A percentile compares a stretch with the other conserved stretches of the same genome.
Conservation (phyloP, 1,284 basidiomycete genomes). For the Athelia sp. region DNA sequence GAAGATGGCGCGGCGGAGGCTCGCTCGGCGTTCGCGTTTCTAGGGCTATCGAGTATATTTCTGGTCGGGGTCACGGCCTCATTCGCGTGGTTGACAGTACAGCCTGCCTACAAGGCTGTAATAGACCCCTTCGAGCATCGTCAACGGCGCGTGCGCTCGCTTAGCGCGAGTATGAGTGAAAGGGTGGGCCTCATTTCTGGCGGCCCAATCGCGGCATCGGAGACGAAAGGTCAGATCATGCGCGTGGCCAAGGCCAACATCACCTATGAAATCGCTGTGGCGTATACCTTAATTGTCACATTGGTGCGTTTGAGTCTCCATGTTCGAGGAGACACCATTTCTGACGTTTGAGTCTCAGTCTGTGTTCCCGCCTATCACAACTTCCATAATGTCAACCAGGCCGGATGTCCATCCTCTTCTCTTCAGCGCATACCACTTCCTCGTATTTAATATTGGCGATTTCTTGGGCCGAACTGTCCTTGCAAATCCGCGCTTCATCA, state of each 20-base stretch:
- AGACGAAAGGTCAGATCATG: constrained; percentile 38
- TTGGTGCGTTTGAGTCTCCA: constrained; percentile 53
- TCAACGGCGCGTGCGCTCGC: constrained; percentile 12
- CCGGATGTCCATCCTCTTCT: constrained; percentile 54
- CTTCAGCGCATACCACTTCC: constrained; percentile 69
- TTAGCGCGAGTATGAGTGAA: constrained; percentile 26
- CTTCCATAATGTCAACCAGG: constrained; percentile 64
- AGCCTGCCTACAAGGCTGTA: constrained; percentile 53
- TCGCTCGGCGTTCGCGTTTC: constrained; percentile 66
- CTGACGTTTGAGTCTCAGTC: constrained; percentile 41
- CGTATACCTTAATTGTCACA: constrained; percentile 75
- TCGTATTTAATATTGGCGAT: constrained; percentile 75
- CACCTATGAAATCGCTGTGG: constrained; percentile 66
- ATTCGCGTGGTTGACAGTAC: constrained; percentile 51
- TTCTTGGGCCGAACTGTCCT: constrained; percentile 73
- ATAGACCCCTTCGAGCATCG: constrained; percentile 35
- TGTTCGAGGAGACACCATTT: not conserved
- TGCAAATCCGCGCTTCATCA: constrained; percentile 55
- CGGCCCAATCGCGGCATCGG: constrained; percentile 16
- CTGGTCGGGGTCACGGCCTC: constrained; percentile 46
- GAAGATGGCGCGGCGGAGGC: constrained; percentile 47
- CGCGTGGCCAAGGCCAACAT: constrained; percentile 62
- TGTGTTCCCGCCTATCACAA: constrained; percentile 82
- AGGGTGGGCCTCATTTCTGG: constrained; percentile 28
- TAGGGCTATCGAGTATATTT: constrained; percentile 64